These are phyloP conservation scores for Apiotrichum gracile DNA, from an alignment of 1,284 basidiomycete genomes.

Conservation along the genomic window DNA sequence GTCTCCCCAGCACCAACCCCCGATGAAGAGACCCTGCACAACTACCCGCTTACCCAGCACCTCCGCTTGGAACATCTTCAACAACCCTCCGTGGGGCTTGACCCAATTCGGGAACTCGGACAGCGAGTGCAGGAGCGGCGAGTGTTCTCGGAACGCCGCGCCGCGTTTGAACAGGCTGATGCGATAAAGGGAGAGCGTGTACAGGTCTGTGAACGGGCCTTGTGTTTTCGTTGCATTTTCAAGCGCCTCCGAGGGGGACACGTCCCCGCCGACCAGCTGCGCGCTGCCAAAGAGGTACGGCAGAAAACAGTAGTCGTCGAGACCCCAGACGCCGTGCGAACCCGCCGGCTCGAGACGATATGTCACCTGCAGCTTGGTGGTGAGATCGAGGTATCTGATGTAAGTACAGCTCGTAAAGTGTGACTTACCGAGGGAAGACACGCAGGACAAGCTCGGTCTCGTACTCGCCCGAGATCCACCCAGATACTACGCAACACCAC, in stretches of 20 bases:
- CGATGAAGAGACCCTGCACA: constrained; percentile 88
- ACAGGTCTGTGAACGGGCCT: constrained; percentile 55
- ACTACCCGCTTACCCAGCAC: constrained; percentile 94
- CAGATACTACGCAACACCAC: constrained; percentile 41
- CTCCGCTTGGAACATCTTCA: constrained; percentile 97
- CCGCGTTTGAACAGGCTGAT: constrained; percentile 75
- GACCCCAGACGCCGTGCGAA: constrained; percentile 95
- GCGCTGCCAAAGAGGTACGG: constrained; percentile 89
- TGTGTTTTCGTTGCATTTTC: constrained; percentile 3
- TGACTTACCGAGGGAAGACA: constrained; percentile 40
- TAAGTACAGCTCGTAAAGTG: constrained; percentile 15
- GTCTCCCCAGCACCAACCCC: constrained; percentile 53
- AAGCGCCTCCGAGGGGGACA: constrained; percentile 46
- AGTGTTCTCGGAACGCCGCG: constrained; percentile 80
- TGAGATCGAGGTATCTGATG: constrained; percentile 69
- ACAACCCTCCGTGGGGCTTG: constrained; percentile 81
- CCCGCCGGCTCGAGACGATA: constrained; percentile 94
- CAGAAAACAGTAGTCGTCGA: constrained; percentile 90
- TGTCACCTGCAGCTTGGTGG: constrained; percentile 78
- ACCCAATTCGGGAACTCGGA: constrained; percentile 78
- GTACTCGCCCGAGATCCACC: constrained; percentile 32
- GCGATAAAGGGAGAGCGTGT: constrained; percentile 72
- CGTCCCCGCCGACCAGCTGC: constrained; percentile 58
- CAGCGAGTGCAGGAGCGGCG: constrained; percentile 81
- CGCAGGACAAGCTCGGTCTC: constrained; percentile 46